Evolutionary conservation across 768 basidiomycete species (phyloP).

Genomic region (Nidularia pulvinata): DNA sequence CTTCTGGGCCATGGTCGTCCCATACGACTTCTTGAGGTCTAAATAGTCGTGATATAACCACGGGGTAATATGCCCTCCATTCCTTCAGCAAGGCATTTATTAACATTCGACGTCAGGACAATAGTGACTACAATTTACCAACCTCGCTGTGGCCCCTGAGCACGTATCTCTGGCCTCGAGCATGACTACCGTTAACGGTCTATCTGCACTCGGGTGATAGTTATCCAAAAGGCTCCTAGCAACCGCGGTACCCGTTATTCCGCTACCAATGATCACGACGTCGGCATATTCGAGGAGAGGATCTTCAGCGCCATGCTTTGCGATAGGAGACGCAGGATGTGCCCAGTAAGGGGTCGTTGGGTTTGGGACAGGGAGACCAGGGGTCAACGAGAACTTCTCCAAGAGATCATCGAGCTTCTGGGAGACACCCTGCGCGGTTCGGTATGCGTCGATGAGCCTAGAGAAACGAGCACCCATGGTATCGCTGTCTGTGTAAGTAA

Average conservation of each 20-base stretch:
- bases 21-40: conserved; percentile 41
- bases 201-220: conserved; percentile 10
- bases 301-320: conserved; percentile 22
- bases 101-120: not conserved
- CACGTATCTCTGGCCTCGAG: conserved; percentile 82
- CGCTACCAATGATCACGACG: conserved; percentile 75
- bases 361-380: conserved; percentile 55
- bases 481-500: not conserved
- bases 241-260: conserved; percentile 69
- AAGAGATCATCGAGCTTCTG: conserved; percentile 9
- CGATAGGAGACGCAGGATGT: conserved; percentile 46
- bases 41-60: conserved; percentile 59
- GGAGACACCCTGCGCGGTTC: not conserved
- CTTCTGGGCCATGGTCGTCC: conserved; percentile 41
- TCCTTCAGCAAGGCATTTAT: conserved; percentile 31
- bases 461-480: not conserved
- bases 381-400: conserved; percentile 31
- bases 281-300: conserved; percentile 51
- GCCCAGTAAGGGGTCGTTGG: conserved; percentile 69
- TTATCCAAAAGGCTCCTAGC: conserved; percentile 48
- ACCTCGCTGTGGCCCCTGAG: conserved; percentile 76
- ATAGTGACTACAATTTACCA: conserved; percentile 7
- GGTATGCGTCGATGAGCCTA: not conserved
- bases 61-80: conserved; percentile 71
- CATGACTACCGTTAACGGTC: conserved; percentile 54